A percentile compares a stretch with the other conserved stretches of the same genome.
phyloP scores from a whole-genome alignment of 352 stramenopile genomes.

The Phytophthora nicotianae region DNA sequence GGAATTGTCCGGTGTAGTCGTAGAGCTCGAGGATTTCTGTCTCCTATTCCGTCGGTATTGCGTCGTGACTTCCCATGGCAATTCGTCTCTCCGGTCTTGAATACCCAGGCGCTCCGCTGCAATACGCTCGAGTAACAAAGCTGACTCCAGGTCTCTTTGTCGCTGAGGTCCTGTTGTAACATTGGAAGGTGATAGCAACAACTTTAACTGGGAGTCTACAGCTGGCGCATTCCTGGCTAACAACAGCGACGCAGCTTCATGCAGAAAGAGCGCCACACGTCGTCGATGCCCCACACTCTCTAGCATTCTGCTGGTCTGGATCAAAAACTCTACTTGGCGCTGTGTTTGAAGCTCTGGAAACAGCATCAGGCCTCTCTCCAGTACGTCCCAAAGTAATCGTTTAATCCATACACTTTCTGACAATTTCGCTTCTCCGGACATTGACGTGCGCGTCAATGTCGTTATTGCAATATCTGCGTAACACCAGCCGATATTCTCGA shows the following conservation, averaged over 20 bases:
- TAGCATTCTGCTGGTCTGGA: conserved; percentile 70
- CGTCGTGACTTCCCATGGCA: conserved; percentile 56
- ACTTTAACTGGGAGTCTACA: conserved; percentile 19
- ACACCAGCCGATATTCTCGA: conserved; percentile 77
- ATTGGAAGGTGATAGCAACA: conserved; percentile 35
- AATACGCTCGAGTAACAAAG: conserved; percentile 58
- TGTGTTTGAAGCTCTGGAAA: conserved; percentile 54
- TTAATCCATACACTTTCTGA: conserved; percentile 74
- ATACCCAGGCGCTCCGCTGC: conserved; percentile 63
- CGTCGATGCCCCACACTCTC: conserved; percentile 64
- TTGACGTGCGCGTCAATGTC: conserved; percentile 15
- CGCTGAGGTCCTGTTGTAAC: conserved; percentile 27
- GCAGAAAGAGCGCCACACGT: conserved; percentile 72
- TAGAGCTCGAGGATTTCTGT: conserved; percentile 13
- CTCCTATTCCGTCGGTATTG: conserved; percentile 34
- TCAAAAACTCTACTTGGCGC: conserved; percentile 69
- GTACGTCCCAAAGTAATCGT: conserved; percentile 65
- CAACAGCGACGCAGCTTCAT: conserved; percentile 67
- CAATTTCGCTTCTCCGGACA: conserved; percentile 42
- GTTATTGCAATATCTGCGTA: conserved; percentile 54
- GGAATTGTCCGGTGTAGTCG: conserved; percentile 35
- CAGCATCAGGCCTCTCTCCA: conserved; percentile 62
- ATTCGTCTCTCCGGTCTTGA: not conserved
- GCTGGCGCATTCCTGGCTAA: conserved; percentile 34
- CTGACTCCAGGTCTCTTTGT: conserved; percentile 60